These are phyloP conservation scores for Epichloe glyceriae DNA, from an alignment of 2,329 filamentous ascomycete species.

Conservation along the genomic window DNA sequence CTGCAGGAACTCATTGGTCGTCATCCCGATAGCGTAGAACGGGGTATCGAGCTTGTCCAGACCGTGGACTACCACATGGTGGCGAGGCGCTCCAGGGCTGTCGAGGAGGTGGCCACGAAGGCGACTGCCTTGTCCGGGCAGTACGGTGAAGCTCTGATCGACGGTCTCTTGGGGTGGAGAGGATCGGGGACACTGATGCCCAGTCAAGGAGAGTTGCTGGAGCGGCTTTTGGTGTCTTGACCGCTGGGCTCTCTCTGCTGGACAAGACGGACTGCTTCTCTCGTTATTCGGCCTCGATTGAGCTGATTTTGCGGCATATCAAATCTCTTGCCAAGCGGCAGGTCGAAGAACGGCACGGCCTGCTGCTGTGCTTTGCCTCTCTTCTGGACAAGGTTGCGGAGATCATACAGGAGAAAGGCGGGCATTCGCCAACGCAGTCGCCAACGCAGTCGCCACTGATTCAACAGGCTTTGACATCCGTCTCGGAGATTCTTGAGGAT, in stretches of 20 bases:
- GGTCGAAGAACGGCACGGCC: slow-evolving; percentile 56
- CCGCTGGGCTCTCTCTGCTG: slow-evolving; percentile 24
- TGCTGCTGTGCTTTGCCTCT: slow-evolving; percentile 48
- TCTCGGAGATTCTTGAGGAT: slow-evolving; percentile 26
- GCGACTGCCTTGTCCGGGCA: slow-evolving; percentile 56
- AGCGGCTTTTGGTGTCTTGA: slow-evolving; percentile 50
- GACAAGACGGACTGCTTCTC: slow-evolving; percentile 9
- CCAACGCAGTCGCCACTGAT: slow-evolving; percentile 11
- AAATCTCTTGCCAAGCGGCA: slow-evolving; percentile 37
- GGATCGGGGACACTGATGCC: slow-evolving; percentile 68
- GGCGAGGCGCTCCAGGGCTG: slow-evolving; percentile 70
- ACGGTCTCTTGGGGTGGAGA: slow-evolving; percentile 69
- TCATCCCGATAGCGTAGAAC: slow-evolving; percentile 70
- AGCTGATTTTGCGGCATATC: slow-evolving; percentile 31
- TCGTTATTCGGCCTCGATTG: slow-evolving; percentile 22
- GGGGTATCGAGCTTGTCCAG: slow-evolving; percentile 80
- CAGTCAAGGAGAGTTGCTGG: slow-evolving; percentile 62
- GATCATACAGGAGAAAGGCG: slow-evolving; percentile 12
- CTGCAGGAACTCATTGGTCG: slow-evolving; percentile 88
- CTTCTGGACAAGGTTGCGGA: slow-evolving; percentile 36
- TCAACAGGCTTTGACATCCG: slow-evolving; percentile 16
- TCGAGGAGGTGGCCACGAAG: slow-evolving; percentile 60
- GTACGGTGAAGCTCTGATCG: slow-evolving; percentile 56
- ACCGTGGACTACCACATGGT: slow-evolving; percentile 88
- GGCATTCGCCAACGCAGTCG: not conserved